A percentile compares a stretch with the other conserved stretches of the same genome.
Conservation (phyloP, 1,284 basidiomycete species). For the Puccinia triticina region DNA sequence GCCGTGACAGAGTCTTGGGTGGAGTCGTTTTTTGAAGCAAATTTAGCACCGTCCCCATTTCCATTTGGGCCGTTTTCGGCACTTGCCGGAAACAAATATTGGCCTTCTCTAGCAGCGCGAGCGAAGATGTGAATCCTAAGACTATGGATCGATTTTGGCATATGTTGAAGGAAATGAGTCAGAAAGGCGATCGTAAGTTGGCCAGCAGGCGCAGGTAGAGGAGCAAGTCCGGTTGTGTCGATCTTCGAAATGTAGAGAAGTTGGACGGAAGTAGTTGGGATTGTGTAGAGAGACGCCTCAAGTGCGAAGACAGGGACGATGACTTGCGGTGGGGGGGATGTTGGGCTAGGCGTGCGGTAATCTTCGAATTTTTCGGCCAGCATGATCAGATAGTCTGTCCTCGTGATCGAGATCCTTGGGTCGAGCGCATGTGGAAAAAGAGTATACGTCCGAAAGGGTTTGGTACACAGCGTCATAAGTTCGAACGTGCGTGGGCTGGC, state of each 20-base stretch:
- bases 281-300: slow-evolving; percentile 27
- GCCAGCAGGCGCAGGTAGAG: slow-evolving; percentile 14
- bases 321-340: background rate
- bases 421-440: slow-evolving; percentile 72
- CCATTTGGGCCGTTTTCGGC: slow-evolving; percentile 32
- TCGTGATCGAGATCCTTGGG: background rate
- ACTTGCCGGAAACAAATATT: slow-evolving; percentile 46
- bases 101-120: slow-evolving; percentile 47
- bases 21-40: background rate
- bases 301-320: slow-evolving; percentile 39
- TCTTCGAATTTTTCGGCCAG: slow-evolving; percentile 27
- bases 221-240: slow-evolving; percentile 38
- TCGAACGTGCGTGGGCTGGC: background rate
- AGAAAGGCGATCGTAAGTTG: slow-evolving; percentile 26
- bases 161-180: slow-evolving; percentile 25
- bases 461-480: slow-evolving; percentile 66
- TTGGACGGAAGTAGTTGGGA: slow-evolving; percentile 7
- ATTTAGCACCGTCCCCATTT: slow-evolving; percentile 26
- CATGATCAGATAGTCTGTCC: slow-evolving; percentile 38
- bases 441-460: slow-evolving; percentile 68
- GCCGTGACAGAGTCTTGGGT: background rate
- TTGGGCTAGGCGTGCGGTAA: background rate
- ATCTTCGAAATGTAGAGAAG: slow-evolving; percentile 47
- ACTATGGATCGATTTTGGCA: slow-evolving; percentile 10
- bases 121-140: slow-evolving; percentile 48